Evolutionary conservation across 768 basidiomycete genomes (phyloP), one percentile per base, ranked within the genome.

Genomic region (Holtermanniella nyarrowii): DNA sequence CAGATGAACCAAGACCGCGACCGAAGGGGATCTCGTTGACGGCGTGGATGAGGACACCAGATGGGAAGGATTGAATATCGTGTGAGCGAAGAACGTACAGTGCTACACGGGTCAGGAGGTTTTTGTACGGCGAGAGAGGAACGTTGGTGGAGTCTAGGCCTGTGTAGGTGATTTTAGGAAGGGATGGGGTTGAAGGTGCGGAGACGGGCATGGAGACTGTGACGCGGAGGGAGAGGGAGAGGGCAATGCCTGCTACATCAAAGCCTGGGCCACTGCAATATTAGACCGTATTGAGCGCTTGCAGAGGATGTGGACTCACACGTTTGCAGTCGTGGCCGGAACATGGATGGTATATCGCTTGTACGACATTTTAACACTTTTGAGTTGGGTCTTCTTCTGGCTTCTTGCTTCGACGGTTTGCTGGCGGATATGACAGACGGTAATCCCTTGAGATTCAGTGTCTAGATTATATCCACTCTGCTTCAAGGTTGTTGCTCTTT

Each of bases 261-360:
- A 99, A 99, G 22, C 93, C 93, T 39, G 93, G 93, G 2, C 93
- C 93, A 66, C 31, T 37, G 31, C 10, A 16, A 16, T 37, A 16
- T 37, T 16, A 37, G 31, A 7, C 16, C 16, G n/a, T n/a, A n/a
- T n/a, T n/a, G n/a, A n/a, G 31, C 7, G 31, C 7, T 37, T 37
- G 31, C 10, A 37, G 31, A 7, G 7, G 31, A 37, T 16, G 31
- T 7, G 31, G 7, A 37, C 31, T 16, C 16, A 37, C 31, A 99
- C 90, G 76, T 99, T 99, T 58, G 93, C 93, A 57, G 91, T 90
- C 1, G 93, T 96, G n/a, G 89, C 89, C 10, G 93, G 93, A 48
- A 97, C 85, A 57, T 77, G 80, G 72, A 99, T 88, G 31, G 75
- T 77, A 73, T 89, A 72, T 43, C 49, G 50, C 27, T 46, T 50